A percentile compares a stretch with the other conserved stretches of the same genome.
These are phyloP conservation scores for Blastobotrys muscicola DNA, from an alignment of 805 yeast genomes.

Conservation along the genomic window DNA sequence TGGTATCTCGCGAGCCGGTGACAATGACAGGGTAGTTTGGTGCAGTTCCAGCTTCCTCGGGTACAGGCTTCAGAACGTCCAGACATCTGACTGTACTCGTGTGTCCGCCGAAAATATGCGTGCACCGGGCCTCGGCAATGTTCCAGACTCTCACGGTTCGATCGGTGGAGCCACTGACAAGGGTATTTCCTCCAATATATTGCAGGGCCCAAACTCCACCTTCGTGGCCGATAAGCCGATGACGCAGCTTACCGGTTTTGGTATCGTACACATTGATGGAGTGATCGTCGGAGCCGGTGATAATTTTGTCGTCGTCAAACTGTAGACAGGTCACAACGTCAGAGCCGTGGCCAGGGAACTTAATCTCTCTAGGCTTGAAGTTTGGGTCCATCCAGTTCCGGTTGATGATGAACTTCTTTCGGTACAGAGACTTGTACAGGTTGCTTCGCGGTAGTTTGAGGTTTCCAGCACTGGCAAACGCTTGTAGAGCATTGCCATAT, in stretches of 20 bases:
- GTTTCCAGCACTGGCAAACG: not conserved
- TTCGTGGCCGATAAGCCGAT: slow-evolving; percentile 73
- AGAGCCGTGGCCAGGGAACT: slow-evolving; percentile 60
- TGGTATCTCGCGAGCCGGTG: slow-evolving; percentile 83
- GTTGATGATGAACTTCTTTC: slow-evolving; percentile 47
- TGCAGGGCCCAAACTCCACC: slow-evolving; percentile 99
- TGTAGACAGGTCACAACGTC: slow-evolving; percentile 93
- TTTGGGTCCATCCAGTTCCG: slow-evolving; percentile 74
- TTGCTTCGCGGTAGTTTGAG: not conserved
- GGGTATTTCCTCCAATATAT: slow-evolving; percentile 57
- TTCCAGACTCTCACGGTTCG: slow-evolving; percentile 93
- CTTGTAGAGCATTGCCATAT: not conserved
- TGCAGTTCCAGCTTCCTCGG: slow-evolving; percentile 44
- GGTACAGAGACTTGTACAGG: slow-evolving; percentile 46
- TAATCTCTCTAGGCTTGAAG: slow-evolving; percentile 56
- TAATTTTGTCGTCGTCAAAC: slow-evolving; percentile 80
- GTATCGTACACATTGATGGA: slow-evolving; percentile 76
- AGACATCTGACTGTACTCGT: slow-evolving; percentile 88
- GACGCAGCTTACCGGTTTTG: slow-evolving; percentile 52
- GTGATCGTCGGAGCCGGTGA: slow-evolving; percentile 87
- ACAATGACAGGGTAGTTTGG: slow-evolving; percentile 65
- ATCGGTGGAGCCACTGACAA: slow-evolving; percentile 93
- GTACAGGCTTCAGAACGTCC: slow-evolving; percentile 64
- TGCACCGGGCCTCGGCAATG: slow-evolving; percentile 70
- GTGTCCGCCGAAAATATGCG: slow-evolving; percentile 87